Percentiles rank a stretch among this genome's conserved stretches.
Conservation (phyloP, 176 grass and related monocot genomes). For the Leersia perrieri region DNA sequence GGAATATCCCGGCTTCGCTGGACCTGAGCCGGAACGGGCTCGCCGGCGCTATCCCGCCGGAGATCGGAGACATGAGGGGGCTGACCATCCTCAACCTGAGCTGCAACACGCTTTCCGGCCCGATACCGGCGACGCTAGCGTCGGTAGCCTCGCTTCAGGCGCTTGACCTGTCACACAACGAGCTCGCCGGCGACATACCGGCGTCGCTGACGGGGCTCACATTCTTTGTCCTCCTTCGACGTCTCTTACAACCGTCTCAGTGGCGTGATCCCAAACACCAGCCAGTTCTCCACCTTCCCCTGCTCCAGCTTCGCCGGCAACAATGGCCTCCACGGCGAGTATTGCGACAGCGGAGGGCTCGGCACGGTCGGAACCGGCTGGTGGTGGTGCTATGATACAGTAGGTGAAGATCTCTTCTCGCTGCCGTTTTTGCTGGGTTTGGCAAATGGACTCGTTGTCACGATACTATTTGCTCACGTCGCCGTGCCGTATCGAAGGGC, state of each 20-base stretch:
- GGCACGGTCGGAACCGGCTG: no score
- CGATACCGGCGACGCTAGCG: slow-evolving; percentile 27
- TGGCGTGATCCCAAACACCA: background rate
- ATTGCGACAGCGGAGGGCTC: background rate
- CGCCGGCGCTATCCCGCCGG: slow-evolving; percentile 28
- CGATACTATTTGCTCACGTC: no score
- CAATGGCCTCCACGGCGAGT: background rate
- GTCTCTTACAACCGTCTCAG: background rate
- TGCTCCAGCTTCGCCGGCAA: slow-evolving; percentile 25
- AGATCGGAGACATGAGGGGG: slow-evolving; percentile 32
- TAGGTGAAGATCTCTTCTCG: background rate
- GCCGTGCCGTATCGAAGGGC: no score
- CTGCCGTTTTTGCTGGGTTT: background rate
- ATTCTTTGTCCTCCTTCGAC: slow-evolving; percentile 31
- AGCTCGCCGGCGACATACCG: slow-evolving; percentile 33
- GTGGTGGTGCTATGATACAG: no score
- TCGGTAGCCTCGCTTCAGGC: slow-evolving; percentile 8
- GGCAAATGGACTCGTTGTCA: no score
- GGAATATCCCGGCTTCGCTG: slow-evolving; percentile 38
- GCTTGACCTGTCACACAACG: slow-evolving; percentile 31
- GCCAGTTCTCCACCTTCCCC: slow-evolving; percentile 27
- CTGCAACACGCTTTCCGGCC: slow-evolving; percentile 32
- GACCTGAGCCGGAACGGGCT: slow-evolving; percentile 42
- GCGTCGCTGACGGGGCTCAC: slow-evolving; percentile 12
- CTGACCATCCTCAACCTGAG: slow-evolving; percentile 46